A percentile compares a stretch with the other conserved stretches of the same genome.
These are phyloP conservation scores for Sphaerosporella brunnea DNA, from an alignment of 495 filamentous ascomycete genomes.

Conservation along the genomic window DNA sequence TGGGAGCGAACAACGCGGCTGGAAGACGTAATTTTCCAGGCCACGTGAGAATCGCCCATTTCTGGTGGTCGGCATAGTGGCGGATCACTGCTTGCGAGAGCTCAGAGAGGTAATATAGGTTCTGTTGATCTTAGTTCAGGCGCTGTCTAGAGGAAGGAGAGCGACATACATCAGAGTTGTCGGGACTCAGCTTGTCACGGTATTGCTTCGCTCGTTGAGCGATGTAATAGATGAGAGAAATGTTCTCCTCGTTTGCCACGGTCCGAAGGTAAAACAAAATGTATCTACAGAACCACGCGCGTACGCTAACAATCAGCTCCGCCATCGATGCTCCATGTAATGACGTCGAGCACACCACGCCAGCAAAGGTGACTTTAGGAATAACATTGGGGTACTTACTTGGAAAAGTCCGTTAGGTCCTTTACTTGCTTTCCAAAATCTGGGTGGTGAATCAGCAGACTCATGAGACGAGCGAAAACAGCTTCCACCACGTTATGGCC, in stretches of 20 bases:
- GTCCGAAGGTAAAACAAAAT: constrained; percentile 73
- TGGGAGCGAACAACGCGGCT: constrained; percentile 51
- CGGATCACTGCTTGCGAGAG: constrained; percentile 67
- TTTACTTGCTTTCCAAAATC: constrained; percentile 56
- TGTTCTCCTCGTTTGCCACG: constrained; percentile 69
- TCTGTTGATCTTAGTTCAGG: constrained; percentile 15
- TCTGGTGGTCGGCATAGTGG: constrained; percentile 60
- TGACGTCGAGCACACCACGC: too few species aligned
- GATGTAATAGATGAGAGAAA: constrained; percentile 77
- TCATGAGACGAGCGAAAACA: constrained; percentile 68
- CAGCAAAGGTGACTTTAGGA: background rate
- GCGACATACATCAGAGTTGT: constrained; percentile 32
- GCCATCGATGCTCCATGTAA: constrained; percentile 12
- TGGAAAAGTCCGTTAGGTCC: constrained; percentile 60
- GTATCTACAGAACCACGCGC: constrained; percentile 37
- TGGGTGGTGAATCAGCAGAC: constrained; percentile 82
- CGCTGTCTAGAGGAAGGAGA: constrained; percentile 1
- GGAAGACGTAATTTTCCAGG: constrained; percentile 68
- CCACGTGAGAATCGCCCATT: constrained; percentile 56
- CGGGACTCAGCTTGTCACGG: constrained; percentile 50
- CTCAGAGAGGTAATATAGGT: constrained; percentile 76
- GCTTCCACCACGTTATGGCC: constrained; percentile 55
- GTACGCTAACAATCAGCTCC: constrained; percentile 27
- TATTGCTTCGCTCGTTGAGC: constrained; percentile 86
- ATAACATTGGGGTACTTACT: constrained; percentile 17